These are phyloP conservation scores for Carallia pectinifolia DNA, from an alignment of 345 rosid species.

Conservation along the genomic window DNA sequence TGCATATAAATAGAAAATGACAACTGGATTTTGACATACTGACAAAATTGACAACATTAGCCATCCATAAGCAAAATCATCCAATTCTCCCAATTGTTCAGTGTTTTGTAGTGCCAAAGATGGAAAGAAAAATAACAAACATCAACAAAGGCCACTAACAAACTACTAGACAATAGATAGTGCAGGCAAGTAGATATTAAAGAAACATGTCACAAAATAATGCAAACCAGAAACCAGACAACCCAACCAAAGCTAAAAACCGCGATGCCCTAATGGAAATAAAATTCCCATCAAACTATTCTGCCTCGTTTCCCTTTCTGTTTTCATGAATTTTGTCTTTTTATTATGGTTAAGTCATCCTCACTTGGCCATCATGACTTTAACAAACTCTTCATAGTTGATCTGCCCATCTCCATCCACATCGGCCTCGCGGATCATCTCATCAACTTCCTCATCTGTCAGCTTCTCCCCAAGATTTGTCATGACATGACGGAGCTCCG, in stretches of 20 bases:
- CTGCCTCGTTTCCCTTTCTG: conserved; percentile 32
- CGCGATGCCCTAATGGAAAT: conserved; percentile 27
- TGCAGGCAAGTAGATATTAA: conserved; percentile 27
- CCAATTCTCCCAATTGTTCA: conserved; percentile 26
- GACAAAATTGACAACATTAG: conserved; percentile 33
- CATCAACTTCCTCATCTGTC: conserved; percentile 82
- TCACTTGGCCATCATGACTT: conserved; percentile 91
- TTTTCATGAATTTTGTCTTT: conserved; percentile 18
- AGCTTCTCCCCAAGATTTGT: conserved; percentile 84
- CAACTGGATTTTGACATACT: conserved; percentile 11
- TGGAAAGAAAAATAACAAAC: conserved; percentile 12
- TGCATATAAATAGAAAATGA: background rate
- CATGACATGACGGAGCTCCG: conserved; percentile 85
- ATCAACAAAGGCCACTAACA: conserved; percentile 11
- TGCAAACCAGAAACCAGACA: conserved; percentile 31
- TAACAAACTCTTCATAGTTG: conserved; percentile 81
- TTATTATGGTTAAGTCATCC: conserved; percentile 30
- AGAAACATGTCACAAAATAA: conserved; percentile 28
- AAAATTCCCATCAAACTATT: conserved; percentile 38
- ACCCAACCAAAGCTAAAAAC: conserved; percentile 30
- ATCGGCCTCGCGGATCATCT: conserved; percentile 86
- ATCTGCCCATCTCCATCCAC: conserved; percentile 93
- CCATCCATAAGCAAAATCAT: conserved; percentile 25
- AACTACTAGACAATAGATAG: conserved; percentile 29
- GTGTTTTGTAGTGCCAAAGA: conserved; percentile 26